Conservation (phyloP, 345 rosid genomes). For the Nasturtium officinale region DNA sequence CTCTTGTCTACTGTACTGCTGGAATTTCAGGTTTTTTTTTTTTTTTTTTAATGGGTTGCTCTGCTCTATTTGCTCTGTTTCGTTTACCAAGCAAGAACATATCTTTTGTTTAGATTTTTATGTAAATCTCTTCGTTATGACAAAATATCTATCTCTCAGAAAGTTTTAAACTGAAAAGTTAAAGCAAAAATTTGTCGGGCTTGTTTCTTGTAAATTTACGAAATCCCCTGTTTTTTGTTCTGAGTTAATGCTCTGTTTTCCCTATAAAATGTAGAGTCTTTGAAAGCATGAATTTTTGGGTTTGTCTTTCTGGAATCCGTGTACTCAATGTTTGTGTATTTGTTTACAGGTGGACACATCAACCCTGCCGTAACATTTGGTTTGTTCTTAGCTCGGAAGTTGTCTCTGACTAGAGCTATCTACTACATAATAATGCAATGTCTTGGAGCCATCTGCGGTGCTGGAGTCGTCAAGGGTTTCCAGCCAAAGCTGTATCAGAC, state of each 20-base stretch:
- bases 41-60: background rate
- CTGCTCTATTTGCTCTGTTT: background rate
- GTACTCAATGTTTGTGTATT: background rate
- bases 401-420: slow-evolving; percentile 43
- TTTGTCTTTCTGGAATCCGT: background rate
- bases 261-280: too few species aligned
- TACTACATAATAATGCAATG: slow-evolving; percentile 48
- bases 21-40: slow-evolving; percentile 39
- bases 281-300: background rate
- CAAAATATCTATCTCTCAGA: background rate
- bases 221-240: background rate
- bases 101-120: background rate
- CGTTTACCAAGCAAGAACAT: background rate
- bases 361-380: slow-evolving; percentile 51
- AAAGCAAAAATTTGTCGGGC: background rate
- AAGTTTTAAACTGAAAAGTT: background rate
- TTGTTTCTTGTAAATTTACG: background rate
- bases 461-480: slow-evolving; percentile 57
- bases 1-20: slow-evolving; percentile 54
- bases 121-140: background rate
- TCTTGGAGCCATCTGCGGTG: slow-evolving; percentile 51
- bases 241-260: slow-evolving; percentile 1
- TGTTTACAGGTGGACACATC: slow-evolving; percentile 51
- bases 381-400: slow-evolving; percentile 41
- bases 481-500: slow-evolving; percentile 40